Conservation (phyloP, 2,329 filamentous ascomycete species). For the Westerdykella aurantiaca region DNA sequence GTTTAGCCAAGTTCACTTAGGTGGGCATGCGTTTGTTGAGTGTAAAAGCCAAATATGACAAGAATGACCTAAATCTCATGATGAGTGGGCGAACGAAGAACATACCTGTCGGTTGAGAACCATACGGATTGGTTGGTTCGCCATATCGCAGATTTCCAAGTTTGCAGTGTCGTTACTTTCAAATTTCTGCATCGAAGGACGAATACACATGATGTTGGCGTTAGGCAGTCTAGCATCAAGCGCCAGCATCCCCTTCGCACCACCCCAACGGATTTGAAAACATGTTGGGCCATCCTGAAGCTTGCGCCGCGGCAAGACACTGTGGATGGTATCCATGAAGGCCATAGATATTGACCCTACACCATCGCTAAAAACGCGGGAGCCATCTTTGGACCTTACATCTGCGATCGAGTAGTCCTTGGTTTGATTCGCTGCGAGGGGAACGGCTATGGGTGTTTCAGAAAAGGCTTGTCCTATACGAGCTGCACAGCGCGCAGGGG, state of each 20-base stretch:
- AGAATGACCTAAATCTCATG: neutral
- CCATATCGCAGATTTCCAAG: constrained; percentile 67
- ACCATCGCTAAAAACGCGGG: constrained; percentile 66
- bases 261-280: constrained; percentile 69
- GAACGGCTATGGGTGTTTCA: constrained; percentile 66
- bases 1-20: neutral
- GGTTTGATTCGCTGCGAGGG: constrained; percentile 23
- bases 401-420: constrained; percentile 40
- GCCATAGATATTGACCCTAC: constrained; percentile 61
- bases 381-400: constrained; percentile 41
- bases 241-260: constrained; percentile 73
- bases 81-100: neutral
- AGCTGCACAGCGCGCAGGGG: constrained; percentile 54
- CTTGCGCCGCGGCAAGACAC: constrained; percentile 47
- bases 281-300: constrained; percentile 43
- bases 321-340: constrained; percentile 44
- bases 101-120: constrained; percentile 55
- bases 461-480: constrained; percentile 67
- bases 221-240: constrained; percentile 58
- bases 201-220: constrained; percentile 51
- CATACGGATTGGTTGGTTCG: constrained; percentile 60
- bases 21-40: neutral
- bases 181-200: constrained; percentile 78
- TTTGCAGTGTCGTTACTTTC: constrained; percentile 44
- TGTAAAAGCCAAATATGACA: neutral